Base-by-base conservation (phyloP, 768 basidiomycete species). In the Mycena pura region DNA sequence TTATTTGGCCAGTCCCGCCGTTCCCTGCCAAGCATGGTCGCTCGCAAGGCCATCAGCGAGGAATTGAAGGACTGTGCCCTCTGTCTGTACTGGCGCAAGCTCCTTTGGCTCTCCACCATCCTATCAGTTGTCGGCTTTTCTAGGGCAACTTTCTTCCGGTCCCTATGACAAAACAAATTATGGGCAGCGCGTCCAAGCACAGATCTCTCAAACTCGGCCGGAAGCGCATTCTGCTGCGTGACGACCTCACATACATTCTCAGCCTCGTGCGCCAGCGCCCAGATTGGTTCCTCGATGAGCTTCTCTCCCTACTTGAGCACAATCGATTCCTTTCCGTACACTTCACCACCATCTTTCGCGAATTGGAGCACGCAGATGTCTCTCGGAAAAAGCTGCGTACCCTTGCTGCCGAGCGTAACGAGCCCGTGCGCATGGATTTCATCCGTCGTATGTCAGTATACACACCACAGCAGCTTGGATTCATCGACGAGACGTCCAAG, bases 401-500 rank as follows among this genome's bases (percentile, higher is more conserved):
- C 15, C 71, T 78, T 50, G 75, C 77, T 0, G 15, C 38, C 0
- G 76, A 79, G 50, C 27, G 72, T 2, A 69, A 75, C 44, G 72
- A 76, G 47, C 45, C 63, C 1, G 19, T 46, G 1, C 55, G 69
- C 10, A 62, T 65, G 40, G 73, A 69, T 38, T 78, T 62, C 53
- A 67, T 75, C 1, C 29, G 50, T 1, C 46, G 48, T 0, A 74
- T 77, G 66, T 66, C 72, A 0, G 62, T 67, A 27, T 78, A 78
- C 46, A 49, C 40, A 0, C 63, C 72, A 4, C 71, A 76, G 5
- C 68, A 78, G 41, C 64, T 80, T 10, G 73, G 73, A 0, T 77
- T 78, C n/a, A 44, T 78, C 17, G 73, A 79, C 51, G 73, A 79
- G 51, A 69, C 69, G 0, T 76, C 74, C 0, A 74, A 74, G 62